Base-by-base conservation (phyloP, 2,329 filamentous ascomycete species). In the Nigrograna mackinnonii region DNA sequence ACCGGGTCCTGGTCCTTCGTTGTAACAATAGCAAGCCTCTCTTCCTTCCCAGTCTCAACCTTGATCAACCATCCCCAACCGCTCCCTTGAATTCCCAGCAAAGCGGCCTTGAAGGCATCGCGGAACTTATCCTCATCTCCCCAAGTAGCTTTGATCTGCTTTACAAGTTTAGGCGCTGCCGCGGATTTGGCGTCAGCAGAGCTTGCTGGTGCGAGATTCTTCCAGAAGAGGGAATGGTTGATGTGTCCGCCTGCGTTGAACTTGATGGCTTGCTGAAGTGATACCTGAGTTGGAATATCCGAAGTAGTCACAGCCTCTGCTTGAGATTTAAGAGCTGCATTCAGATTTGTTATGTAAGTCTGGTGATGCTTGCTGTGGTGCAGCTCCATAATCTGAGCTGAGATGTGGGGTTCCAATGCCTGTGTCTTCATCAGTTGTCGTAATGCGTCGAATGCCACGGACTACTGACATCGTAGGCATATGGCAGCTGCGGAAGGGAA, bases 171-270 rank as follows among this genome's bases (percentile, higher is more conserved):
- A 0, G 85, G 83, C 0, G 83, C 82, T 21, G 63, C 50, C 4
- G 77, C 71, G 3, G 79, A 67, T 35, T 80, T 74, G 2, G 87
- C 78, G 6, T 84, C 80, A 0, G 76, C 51, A 2, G 79, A 83
- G 14, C 71, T 75, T 0, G 82, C 70, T 0, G 87, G 87, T 0
- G 81, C 71, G 14, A 95, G 79, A 68, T 90, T 91, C 72, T 88
- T 84, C 91, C 91, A 96, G 78, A 96, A 96, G 24, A 96, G 82
- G 0, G 83, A 85, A 77, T 96, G 91, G 75, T 96, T 96, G 72
- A 95, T 86, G 76, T 96, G 91, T 5, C 91, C 91, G 32, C 91
- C 91, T 36, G 87, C 91, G 67, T 95, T 89, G 79, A 95, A 96
- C 60, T 86, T 87, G 73, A 95, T 84, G 48, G 80, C 80, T 14